Conservation (phyloP, 257 asterid species). For the Ajuga chamaepitys region DNA sequence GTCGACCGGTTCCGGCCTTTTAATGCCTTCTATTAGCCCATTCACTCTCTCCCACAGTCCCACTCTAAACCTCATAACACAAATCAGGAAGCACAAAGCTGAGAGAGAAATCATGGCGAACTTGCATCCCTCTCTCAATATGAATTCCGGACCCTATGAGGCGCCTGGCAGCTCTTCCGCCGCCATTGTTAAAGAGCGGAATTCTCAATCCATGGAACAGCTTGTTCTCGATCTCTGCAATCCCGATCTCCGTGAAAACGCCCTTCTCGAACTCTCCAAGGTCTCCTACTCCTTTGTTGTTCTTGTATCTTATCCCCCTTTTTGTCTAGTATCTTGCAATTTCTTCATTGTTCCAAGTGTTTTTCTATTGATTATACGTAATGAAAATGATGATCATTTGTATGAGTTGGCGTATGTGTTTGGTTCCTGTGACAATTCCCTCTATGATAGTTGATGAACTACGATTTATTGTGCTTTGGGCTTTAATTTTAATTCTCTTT, state of each 20-base stretch:
- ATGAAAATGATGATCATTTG: not conserved
- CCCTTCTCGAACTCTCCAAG: conserved; percentile 78
- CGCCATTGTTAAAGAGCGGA: conserved; percentile 35
- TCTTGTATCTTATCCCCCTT: not conserved
- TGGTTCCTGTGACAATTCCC: not conserved
- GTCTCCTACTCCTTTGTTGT: conserved; percentile 14
- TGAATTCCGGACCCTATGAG: conserved; percentile 38
- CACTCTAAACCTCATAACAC: not conserved
- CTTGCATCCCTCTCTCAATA: conserved; percentile 29
- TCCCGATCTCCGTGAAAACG: conserved; percentile 69
- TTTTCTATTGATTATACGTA: not conserved
- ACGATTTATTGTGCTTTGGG: not conserved
- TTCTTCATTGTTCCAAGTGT: not conserved
- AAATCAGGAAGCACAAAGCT: not conserved
- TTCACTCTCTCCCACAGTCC: not conserved
- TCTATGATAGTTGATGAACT: not conserved
- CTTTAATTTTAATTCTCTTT: not conserved
- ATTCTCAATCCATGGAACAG: conserved; percentile 56
- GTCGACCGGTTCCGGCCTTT: not conserved
- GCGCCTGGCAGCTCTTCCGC: conserved; percentile 22
- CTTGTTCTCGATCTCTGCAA: conserved; percentile 66
- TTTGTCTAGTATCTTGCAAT: not conserved
- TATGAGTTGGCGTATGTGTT: not conserved
- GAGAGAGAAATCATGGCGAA: conserved; percentile 29
- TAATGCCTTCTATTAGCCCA: not conserved